Conservation (phyloP, 805 yeast genomes). For the Candida tammaniensis region DNA sequence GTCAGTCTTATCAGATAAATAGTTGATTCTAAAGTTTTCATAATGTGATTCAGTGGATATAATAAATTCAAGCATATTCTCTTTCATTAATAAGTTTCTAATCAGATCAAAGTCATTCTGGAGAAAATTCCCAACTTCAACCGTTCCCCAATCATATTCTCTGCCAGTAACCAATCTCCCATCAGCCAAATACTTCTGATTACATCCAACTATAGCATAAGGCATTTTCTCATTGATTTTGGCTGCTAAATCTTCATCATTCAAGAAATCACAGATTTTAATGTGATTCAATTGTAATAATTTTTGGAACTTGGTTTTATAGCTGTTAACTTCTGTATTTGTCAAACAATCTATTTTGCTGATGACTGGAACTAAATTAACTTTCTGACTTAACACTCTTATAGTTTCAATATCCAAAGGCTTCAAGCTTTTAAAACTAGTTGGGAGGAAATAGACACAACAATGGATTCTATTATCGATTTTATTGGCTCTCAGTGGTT, state of each 20-base stretch:
- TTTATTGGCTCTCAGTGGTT: constrained; percentile 26
- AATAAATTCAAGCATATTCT: constrained; percentile 75
- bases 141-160: constrained; percentile 80
- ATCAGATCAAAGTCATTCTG: constrained; percentile 76
- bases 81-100: constrained; percentile 61
- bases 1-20: not conserved
- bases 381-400: constrained; percentile 30
- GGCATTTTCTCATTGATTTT: constrained; percentile 52
- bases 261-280: constrained; percentile 28
- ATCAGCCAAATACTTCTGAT: constrained; percentile 24
- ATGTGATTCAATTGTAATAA: constrained; percentile 25
- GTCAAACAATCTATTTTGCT: constrained; percentile 36
- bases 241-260: constrained; percentile 27
- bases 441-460: constrained; percentile 78
- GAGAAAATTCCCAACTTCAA: constrained; percentile 72
- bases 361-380: constrained; percentile 39
- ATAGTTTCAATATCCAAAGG: constrained; percentile 36
- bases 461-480: constrained; percentile 76
- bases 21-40: constrained; percentile 47
- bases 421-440: constrained; percentile 53
- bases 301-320: constrained; percentile 24
- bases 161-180: constrained; percentile 64
- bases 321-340: constrained; percentile 20
- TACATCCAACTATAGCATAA: constrained; percentile 70
- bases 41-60: constrained; percentile 74